These are phyloP conservation scores for Sungouiella thailandica DNA, from an alignment of 805 yeast genomes.

Conservation along the genomic window DNA sequence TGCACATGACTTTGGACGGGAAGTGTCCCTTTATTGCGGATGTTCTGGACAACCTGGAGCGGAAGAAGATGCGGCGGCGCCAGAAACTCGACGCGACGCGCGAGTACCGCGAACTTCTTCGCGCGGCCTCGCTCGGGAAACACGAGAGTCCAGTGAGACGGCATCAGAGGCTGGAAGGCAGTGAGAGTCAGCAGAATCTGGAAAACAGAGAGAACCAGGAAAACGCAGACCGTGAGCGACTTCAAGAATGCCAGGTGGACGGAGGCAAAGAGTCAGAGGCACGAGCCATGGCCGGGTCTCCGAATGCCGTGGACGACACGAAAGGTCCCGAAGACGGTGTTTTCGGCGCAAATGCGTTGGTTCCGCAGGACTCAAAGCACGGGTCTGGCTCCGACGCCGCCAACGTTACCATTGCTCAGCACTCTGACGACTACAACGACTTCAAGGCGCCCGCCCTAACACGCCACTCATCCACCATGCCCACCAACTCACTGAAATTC, in stretches of 20 bases:
- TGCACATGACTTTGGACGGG: constrained; percentile 63
- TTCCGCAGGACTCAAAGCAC: no score
- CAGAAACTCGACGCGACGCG: constrained; percentile 40
- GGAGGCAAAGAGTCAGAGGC: no score
- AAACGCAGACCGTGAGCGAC: constrained; percentile 1
- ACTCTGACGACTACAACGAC: constrained; percentile 5
- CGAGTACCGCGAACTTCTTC: constrained; percentile 35
- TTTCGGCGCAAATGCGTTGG: no score
- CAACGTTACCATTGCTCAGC: constrained; percentile 11
- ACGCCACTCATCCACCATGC: constrained; percentile 37
- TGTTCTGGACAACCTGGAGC: constrained; percentile 35
- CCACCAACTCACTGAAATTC: constrained; percentile 32
- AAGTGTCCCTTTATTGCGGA: constrained; percentile 80
- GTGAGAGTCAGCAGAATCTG: no score
- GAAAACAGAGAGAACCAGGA: constrained; percentile 8
- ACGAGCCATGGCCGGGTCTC: constrained; percentile 3
- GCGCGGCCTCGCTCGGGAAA: constrained; percentile 21
- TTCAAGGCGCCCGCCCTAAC: constrained; percentile 28
- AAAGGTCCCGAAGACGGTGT: constrained; percentile 7
- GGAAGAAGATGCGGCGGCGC: constrained; percentile 34
- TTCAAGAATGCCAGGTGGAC: no score
- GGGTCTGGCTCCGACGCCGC: constrained; percentile 11
- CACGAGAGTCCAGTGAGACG: no score
- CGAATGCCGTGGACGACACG: constrained; percentile 5
- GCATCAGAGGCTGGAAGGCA: no score